Conservation (phyloP, 2,329 filamentous ascomycete genomes). For the Aureobasidium sp. region DNA sequence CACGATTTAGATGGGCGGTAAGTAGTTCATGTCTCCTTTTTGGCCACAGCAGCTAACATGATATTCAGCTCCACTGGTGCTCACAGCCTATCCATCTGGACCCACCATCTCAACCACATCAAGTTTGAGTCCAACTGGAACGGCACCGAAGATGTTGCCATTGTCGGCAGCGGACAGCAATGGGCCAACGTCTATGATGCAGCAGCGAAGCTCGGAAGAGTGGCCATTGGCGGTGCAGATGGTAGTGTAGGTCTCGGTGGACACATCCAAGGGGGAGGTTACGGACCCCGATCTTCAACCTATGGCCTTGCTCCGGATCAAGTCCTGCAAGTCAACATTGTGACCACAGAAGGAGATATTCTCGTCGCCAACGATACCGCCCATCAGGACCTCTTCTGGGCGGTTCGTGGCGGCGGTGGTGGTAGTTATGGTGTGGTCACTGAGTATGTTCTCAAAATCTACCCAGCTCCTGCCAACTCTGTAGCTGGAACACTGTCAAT, state of each 20-base stretch:
- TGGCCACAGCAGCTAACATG: neutral
- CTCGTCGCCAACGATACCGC: slow-evolving; percentile 15
- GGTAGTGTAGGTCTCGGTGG: slow-evolving; percentile 13
- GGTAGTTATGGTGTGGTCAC: slow-evolving; percentile 17
- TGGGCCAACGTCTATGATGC: slow-evolving; percentile 2
- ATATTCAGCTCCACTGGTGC: neutral
- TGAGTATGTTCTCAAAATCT: slow-evolving; percentile 18
- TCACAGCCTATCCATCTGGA: neutral
- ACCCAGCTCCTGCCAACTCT: slow-evolving; percentile 16
- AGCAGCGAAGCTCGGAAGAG: neutral
- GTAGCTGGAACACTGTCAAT: neutral
- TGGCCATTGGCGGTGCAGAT: neutral
- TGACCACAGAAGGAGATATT: slow-evolving; percentile 19
- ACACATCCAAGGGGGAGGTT: slow-evolving; percentile 19
- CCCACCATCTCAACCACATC: neutral
- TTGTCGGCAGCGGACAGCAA: neutral
- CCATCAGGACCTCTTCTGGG: slow-evolving; percentile 21
- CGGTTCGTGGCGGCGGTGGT: slow-evolving; percentile 19
- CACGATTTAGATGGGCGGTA: slow-evolving; percentile 1
- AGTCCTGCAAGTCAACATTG: slow-evolving; percentile 17
- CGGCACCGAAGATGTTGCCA: neutral
- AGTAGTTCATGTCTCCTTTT: neutral
- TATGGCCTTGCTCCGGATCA: slow-evolving; percentile 20
- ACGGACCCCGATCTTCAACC: slow-evolving; percentile 16
- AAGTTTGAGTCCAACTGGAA: neutral